These are phyloP conservation scores for Tylopilus balloui DNA, from an alignment of 768 basidiomycete genomes.

Conservation along the genomic window DNA sequence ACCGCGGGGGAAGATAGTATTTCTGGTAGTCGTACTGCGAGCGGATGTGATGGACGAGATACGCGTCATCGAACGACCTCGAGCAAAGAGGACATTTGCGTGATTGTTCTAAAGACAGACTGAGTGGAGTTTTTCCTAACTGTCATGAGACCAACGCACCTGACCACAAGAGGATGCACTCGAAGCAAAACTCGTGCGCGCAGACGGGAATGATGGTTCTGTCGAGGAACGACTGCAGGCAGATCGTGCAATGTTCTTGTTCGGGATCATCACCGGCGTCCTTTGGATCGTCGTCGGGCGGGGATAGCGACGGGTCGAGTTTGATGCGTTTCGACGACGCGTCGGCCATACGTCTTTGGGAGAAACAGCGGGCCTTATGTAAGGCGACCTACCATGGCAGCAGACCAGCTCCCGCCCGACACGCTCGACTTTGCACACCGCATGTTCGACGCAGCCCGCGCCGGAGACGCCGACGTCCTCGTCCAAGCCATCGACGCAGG, in stretches of 20 bases:
- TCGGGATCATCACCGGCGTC: not conserved
- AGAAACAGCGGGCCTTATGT: no score
- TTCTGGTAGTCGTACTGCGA: conserved; percentile 80
- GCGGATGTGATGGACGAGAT: conserved; percentile 76
- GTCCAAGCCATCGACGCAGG: conserved; percentile 63
- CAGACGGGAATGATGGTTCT: conserved; percentile 79
- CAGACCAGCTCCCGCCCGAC: conserved; percentile 34
- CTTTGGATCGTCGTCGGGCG: conserved; percentile 1
- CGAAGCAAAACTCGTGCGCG: conserved; percentile 92
- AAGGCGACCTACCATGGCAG: no score
- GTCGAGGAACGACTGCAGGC: conserved; percentile 72
- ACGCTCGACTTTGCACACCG: conserved; percentile 53
- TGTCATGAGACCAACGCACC: no score
- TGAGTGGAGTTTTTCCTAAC: not conserved
- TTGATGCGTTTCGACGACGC: conserved; percentile 37
- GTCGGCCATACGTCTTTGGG: conserved; percentile 2
- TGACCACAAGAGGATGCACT: conserved; percentile 83
- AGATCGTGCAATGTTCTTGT: conserved; percentile 71
- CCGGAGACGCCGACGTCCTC: conserved; percentile 50
- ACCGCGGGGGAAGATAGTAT: conserved; percentile 60
- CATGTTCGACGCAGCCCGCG: conserved; percentile 72
- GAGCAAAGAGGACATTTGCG: conserved; percentile 75
- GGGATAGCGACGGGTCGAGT: conserved; percentile 26
- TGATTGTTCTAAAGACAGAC: conserved; percentile 54
- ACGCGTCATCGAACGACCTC: conserved; percentile 54